Conservation (phyloP, 2,329 filamentous ascomycete species). For the Huntiella abstrusa region DNA sequence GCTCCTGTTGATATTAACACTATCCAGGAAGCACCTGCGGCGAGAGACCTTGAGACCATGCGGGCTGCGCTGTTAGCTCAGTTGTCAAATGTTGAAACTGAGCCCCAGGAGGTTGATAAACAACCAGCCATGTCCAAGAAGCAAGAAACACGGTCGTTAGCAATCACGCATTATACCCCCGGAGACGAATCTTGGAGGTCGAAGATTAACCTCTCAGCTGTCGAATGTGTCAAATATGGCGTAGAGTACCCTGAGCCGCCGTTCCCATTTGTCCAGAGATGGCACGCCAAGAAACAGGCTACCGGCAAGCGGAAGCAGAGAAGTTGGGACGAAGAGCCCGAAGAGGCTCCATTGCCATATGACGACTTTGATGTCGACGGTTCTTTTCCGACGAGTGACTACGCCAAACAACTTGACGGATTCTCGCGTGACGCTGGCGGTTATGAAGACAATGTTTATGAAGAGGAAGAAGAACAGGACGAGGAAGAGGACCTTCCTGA, state of each 20-base stretch:
- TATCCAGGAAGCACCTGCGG: no score
- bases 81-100: background rate
- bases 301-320: slow-evolving; percentile 29
- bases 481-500: slow-evolving; percentile 37
- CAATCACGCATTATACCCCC: background rate
- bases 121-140: slow-evolving; percentile 6
- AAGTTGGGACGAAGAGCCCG: slow-evolving; percentile 23
- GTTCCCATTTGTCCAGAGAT: slow-evolving; percentile 77
- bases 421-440: no score
- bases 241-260: slow-evolving; percentile 56
- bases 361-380: slow-evolving; percentile 8
- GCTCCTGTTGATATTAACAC: no score
- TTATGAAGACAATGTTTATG: slow-evolving; percentile 10
- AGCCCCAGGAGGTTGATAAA: slow-evolving; percentile 1
- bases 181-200: slow-evolving; percentile 45
- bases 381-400: no score
- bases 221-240: slow-evolving; percentile 63
- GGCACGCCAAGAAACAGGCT: slow-evolving; percentile 52
- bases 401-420: no score
- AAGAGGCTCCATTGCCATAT: slow-evolving; percentile 17
- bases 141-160: no score
- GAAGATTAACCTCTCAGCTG: slow-evolving; percentile 56
- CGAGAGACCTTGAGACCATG: slow-evolving; percentile 1
- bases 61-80: background rate
- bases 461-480: background rate